A percentile compares a stretch with the other conserved stretches of the same genome.
Conservation (phyloP, 1,284 basidiomycete species). For the Neolentinus lepideus region DNA sequence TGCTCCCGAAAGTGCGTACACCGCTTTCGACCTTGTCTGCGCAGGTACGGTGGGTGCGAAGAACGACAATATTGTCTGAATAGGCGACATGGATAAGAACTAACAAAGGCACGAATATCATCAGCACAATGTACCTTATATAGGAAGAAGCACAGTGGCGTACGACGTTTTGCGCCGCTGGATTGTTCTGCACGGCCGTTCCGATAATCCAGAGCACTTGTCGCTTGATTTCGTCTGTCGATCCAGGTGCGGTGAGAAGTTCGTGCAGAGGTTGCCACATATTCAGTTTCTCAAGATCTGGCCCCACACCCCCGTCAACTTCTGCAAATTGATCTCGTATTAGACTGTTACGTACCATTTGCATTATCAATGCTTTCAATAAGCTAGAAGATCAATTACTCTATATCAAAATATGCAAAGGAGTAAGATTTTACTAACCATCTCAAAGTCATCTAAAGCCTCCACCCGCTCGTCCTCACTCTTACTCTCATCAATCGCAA, state of each 20-base stretch:
- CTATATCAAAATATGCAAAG: conserved; percentile 2
- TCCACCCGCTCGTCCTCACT: conserved; percentile 63
- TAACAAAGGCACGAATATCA: conserved; percentile 28
- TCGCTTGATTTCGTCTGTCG: conserved; percentile 58
- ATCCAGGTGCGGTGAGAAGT: conserved; percentile 49
- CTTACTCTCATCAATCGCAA: conserved; percentile 59
- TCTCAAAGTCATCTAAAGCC: conserved; percentile 92
- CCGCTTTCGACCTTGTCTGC: conserved; percentile 70
- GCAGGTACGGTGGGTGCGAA: conserved; percentile 42
- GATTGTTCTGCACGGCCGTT: conserved; percentile 94
- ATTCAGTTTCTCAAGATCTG: conserved; percentile 77
- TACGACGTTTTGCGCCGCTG: conserved; percentile 82
- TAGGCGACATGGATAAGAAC: conserved; percentile 70
- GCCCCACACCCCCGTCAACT: neutral
- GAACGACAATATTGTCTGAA: conserved; percentile 60
- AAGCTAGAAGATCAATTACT: conserved; percentile 40
- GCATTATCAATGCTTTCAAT: conserved; percentile 96
- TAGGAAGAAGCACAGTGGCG: conserved; percentile 24
- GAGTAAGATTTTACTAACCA: conserved; percentile 48
- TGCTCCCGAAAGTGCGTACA: conserved; percentile 82
- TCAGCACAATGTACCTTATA: conserved; percentile 8
- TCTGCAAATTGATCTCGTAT: too few relatives aligned
- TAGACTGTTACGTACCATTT: conserved; percentile 65
- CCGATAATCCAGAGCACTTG: conserved; percentile 90
- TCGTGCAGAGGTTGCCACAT: conserved; percentile 83